These are phyloP conservation scores for Stellera chamaejasme DNA, from an alignment of 345 rosid species.

Conservation along the genomic window DNA sequence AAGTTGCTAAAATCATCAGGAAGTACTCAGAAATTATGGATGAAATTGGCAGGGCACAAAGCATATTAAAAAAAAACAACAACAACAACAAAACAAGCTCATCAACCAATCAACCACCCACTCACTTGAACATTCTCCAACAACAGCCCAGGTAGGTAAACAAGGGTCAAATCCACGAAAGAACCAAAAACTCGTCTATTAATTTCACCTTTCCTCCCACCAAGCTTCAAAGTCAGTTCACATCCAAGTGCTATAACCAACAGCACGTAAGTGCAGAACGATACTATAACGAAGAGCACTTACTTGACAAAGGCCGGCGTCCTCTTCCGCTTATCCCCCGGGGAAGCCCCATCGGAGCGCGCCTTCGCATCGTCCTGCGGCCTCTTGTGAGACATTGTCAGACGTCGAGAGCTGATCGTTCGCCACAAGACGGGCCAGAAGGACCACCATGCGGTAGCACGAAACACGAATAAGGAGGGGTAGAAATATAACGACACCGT, in stretches of 20 bases:
- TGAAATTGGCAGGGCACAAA: background rate
- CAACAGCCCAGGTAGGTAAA: background rate
- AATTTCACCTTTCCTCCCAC: background rate
- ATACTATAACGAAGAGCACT: background rate
- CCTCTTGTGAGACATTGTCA: slow-evolving; percentile 81
- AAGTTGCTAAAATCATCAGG: background rate
- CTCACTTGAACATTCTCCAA: background rate
- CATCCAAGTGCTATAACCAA: background rate
- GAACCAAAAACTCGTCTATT: background rate
- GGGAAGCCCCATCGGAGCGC: slow-evolving; percentile 34
- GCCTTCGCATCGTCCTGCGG: slow-evolving; percentile 64
- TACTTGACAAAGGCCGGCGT: slow-evolving; percentile 48
- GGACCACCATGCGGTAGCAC: slow-evolving; percentile 27
- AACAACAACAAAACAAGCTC: background rate
- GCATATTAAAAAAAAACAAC: too few species aligned
- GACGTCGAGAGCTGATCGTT: slow-evolving; percentile 3
- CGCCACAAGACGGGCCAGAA: slow-evolving; percentile 10
- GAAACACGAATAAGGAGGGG: background rate
- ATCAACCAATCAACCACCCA: background rate
- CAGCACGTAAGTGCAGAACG: background rate
- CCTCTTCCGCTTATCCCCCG: slow-evolving; percentile 64
- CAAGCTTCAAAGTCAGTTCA: slow-evolving; percentile 8
- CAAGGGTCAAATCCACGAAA: background rate
- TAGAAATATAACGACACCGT: background rate
- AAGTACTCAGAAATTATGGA: background rate